Evolutionary conservation across 768 basidiomycete species (phyloP).

Genomic region (Mycena galericulata): DNA sequence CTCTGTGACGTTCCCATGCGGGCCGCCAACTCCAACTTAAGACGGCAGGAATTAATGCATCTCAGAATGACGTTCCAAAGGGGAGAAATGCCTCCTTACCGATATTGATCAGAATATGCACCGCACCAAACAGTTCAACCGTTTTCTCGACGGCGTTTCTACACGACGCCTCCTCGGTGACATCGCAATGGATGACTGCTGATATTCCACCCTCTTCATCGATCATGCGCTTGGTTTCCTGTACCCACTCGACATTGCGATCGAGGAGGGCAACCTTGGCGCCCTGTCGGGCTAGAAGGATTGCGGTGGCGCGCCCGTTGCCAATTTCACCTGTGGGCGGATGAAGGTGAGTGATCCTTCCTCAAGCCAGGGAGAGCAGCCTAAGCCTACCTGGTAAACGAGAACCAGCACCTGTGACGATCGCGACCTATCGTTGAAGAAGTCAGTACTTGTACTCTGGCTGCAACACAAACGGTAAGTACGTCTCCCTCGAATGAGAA

Average conservation of each 20-base stretch:
- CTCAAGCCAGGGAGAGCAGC: not conserved
- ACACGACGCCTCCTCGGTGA: slow-evolving; percentile 50
- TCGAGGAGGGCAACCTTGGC: slow-evolving; percentile 52
- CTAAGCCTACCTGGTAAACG: slow-evolving; percentile 41
- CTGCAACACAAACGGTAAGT: not conserved
- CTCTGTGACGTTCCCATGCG: slow-evolving; percentile 47
- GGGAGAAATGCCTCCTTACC: not conserved
- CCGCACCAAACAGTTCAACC: slow-evolving; percentile 49
- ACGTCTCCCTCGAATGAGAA: slow-evolving; percentile 28
- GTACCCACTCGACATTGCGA: slow-evolving; percentile 50
- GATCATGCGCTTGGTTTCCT: slow-evolving; percentile 55
- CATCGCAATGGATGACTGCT: slow-evolving; percentile 51
- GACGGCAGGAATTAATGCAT: too few relatives aligned
- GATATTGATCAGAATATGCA: slow-evolving; percentile 57
- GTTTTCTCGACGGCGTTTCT: slow-evolving; percentile 50
- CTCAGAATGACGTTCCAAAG: not conserved
- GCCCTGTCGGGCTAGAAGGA: slow-evolving; percentile 56
- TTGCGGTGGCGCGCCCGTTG: slow-evolving; percentile 56
- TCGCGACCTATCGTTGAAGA: slow-evolving; percentile 49
- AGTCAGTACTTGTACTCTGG: not conserved
- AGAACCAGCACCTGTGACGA: slow-evolving; percentile 58
- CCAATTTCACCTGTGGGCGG: slow-evolving; percentile 43
- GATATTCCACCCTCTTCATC: slow-evolving; percentile 49
- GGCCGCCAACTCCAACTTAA: slow-evolving; percentile 54
- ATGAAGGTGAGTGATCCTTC: not conserved